A percentile compares a stretch with the other conserved stretches of the same genome.
These are phyloP conservation scores for Aquilaria sinensis DNA, from an alignment of 345 rosid species.

Conservation along the genomic window DNA sequence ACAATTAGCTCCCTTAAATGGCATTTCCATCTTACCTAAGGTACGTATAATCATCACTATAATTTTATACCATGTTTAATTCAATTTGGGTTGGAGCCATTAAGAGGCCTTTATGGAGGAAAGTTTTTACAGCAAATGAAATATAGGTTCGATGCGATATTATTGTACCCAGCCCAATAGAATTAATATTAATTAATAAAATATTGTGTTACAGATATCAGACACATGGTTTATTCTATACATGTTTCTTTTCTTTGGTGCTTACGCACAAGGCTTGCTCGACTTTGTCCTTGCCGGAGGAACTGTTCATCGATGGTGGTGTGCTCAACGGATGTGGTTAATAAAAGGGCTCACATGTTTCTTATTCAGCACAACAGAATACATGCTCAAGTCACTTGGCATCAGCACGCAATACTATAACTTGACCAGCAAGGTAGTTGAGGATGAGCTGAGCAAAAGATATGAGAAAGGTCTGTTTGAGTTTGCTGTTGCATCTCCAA, in stretches of 20 bases:
- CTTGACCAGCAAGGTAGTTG: conserved; percentile 51
- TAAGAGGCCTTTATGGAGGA: too few species aligned
- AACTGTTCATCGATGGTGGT: conserved; percentile 63
- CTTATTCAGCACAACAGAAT: conserved; percentile 37
- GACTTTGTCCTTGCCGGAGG: conserved; percentile 39
- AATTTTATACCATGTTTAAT: too few species aligned
- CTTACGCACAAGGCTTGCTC: conserved; percentile 40
- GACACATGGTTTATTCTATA: conserved; percentile 62
- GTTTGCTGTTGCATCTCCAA: conserved; percentile 46
- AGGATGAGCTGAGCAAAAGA: conserved; percentile 43
- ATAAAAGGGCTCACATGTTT: conserved; percentile 42
- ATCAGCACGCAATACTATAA: conserved; percentile 41
- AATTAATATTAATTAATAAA: too few species aligned
- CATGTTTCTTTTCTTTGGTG: conserved; percentile 50
- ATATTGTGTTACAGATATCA: conserved; percentile 27
- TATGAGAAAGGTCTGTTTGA: conserved; percentile 53
- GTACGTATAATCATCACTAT: conserved; percentile 5
- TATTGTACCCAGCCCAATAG: too few species aligned
- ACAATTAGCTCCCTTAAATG: conserved; percentile 43
- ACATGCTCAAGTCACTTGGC: conserved; percentile 35
- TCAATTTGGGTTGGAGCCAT: too few species aligned
- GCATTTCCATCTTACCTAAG: conserved; percentile 46
- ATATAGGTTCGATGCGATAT: too few species aligned
- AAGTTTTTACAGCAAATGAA: too few species aligned
- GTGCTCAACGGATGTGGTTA: conserved; percentile 55